These are phyloP conservation scores for Naganishia cerealis DNA, from an alignment of 1,284 basidiomycete species.

Conservation along the genomic window DNA sequence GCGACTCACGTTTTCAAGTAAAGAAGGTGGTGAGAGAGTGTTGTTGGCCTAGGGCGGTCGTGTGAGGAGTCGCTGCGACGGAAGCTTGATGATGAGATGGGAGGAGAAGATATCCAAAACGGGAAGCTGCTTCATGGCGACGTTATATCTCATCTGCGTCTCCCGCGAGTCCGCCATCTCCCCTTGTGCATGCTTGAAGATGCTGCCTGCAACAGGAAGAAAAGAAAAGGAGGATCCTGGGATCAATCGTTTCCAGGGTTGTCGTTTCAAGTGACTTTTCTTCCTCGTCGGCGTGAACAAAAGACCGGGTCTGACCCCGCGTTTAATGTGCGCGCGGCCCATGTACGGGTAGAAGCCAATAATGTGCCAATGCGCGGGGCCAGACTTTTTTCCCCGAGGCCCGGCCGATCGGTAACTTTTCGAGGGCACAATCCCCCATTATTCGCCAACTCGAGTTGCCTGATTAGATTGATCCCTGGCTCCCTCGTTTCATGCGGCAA, in stretches of 20 bases:
- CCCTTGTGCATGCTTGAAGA: background rate
- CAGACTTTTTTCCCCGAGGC: too few relatives aligned
- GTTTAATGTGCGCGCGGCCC: too few relatives aligned
- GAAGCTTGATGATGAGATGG: constrained; percentile 9
- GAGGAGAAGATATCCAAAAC: background rate
- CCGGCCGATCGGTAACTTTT: too few relatives aligned
- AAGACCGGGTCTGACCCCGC: background rate
- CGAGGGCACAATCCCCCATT: too few relatives aligned
- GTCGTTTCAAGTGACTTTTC: constrained; percentile 23
- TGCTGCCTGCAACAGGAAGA: background rate
- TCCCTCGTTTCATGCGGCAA: background rate
- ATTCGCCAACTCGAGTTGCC: too few relatives aligned
- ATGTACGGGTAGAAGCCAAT: too few relatives aligned
- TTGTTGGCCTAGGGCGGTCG: constrained; percentile 12
- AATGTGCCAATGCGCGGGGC: too few relatives aligned
- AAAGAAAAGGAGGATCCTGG: background rate
- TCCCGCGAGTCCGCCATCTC: constrained; percentile 4
- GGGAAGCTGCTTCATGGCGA: background rate
- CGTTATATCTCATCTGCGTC: constrained; percentile 25
- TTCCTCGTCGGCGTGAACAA: background rate
- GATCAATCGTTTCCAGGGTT: constrained; percentile 9
- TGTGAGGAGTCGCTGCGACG: background rate
- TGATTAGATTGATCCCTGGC: background rate
- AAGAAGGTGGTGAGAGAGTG: constrained; percentile 21
- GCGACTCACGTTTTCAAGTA: constrained; percentile 9